Evolutionary conservation across 129 eudicot genomes (phyloP), one percentile per base, ranked within the genome.

Genomic region (Lactuca sativa): DNA sequence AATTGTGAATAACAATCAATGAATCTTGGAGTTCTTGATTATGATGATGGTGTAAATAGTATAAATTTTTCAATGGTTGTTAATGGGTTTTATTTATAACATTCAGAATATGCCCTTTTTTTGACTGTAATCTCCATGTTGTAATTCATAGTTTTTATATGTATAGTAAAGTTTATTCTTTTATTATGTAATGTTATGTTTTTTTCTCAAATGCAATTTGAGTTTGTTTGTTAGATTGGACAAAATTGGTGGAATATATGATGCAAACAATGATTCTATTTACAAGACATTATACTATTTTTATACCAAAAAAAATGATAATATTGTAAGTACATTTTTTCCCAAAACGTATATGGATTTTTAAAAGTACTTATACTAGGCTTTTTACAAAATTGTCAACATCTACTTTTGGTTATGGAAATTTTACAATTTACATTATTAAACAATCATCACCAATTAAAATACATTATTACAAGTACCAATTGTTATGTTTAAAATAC

Each of bases 1-100:
- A 62, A 77, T 77, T 77, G 76, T 77, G 71, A 62, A 77, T 77
- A 77, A 77, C 71, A 76, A 60, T 34, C 9, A 12, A 15, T 40
- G 62, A 30, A 67, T 49, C 36, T 59, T 25, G 30, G 30, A 25
- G 2, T 25, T 25, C 30, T 25, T 60, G 69, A 64, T 74, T 40
- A 59, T 59, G n/a, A 69, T 69, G 59, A 43, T 62, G 66, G 59
- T 69, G 83, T 79, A 79, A 67, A 79, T 79, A 79, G 54, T 63
- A 68, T 47, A 53, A 54, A 58, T 13, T 53, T 59, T 47, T 78
- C 51, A 55, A 31, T 34, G 33, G 43, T 56, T 75, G 74, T 47
- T 48, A 49, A 54, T 71, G 77, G 61, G 67, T 60, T 67, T 73
- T 52, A 74, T 49, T 79, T 74, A 79, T 61, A 40, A 68, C 72